Evolutionary conservation across 352 stramenopile genomes (phyloP), one percentile per base, ranked within the genome.

Genomic region (Globisporangium nodosum): DNA sequence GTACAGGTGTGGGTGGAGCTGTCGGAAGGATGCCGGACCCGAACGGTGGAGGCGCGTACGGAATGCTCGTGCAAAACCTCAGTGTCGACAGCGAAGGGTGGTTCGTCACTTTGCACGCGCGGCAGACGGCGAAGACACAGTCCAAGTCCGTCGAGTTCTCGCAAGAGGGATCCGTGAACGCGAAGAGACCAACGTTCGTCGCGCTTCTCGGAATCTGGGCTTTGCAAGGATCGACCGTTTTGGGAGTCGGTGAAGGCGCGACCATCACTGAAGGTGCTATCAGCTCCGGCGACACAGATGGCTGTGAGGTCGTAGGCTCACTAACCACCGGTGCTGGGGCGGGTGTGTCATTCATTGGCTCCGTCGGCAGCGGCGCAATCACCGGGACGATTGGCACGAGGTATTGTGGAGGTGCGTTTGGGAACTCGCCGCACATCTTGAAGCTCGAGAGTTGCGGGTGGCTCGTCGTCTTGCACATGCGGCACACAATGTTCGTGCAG

Each of bases 141-240:
- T 53, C 49, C 12, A 53, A 20, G 7, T 53, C 49, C 5, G 27
- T 11, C 15, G 49, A 53, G 27, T 12, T 39, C 31, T 39, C 49
- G 30, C 49, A 53, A 3, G 31, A 20, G 13, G 49, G 30, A n/a
- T 53, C 49, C 27, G 49, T 53, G 49, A 53, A 53, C 49, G 49
- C 49, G 35, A 53, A 53, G 27, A 53, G 49, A 16, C 49, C 49
- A 15, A 53, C 27, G 15, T 33, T 53, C 4, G 27, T n/a, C 16
- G 49, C 49, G 11, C 13, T 12, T 42, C 31, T 9, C 15, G 49
- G 49, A 3, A 53, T 16, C 9, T 43, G 35, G 20, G 27, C 49
- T 27, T 40, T 39, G 49, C 49, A 53, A 5, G 49, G 49, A 53
- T 53, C 49, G 16, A 24, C 40, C 13, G 40, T n/a, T n/a, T 46